Conservation (phyloP, 2,329 filamentous ascomycete genomes). For the Colletotrichum lini region DNA sequence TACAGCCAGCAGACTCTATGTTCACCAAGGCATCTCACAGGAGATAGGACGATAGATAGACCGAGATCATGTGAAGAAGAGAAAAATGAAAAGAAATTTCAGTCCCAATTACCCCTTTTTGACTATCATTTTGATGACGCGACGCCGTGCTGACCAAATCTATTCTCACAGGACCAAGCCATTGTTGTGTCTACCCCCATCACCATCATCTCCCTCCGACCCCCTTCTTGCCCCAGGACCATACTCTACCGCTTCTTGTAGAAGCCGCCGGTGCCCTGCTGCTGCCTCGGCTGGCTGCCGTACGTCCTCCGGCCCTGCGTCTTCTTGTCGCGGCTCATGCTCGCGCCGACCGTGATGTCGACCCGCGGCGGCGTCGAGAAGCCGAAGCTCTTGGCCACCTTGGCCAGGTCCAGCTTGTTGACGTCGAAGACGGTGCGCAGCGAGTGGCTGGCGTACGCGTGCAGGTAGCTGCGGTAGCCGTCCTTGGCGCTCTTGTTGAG, state of each 20-base stretch:
- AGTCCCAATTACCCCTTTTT: constrained; percentile 36
- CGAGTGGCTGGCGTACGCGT: constrained; percentile 88
- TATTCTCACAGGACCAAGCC: constrained; percentile 17
- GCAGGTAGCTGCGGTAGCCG: constrained; percentile 90
- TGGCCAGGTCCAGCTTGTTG: constrained; percentile 85
- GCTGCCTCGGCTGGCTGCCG: constrained; percentile 82
- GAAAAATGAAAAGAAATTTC: not conserved
- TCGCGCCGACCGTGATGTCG: constrained; percentile 87
- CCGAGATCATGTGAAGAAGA: not conserved
- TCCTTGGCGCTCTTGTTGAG: constrained; percentile 88
- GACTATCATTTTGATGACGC: constrained; percentile 30
- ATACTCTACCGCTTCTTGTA: constrained; percentile 53
- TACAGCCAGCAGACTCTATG: not conserved
- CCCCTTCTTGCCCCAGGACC: not conserved
- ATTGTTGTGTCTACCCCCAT: not conserved
- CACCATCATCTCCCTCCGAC: not conserved
- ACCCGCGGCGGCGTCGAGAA: constrained; percentile 84
- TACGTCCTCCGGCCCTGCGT: constrained; percentile 76
- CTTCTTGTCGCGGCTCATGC: constrained; percentile 81
- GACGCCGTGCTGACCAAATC: constrained; percentile 34
- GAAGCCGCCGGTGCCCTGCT: constrained; percentile 30
- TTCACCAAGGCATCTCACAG: not conserved
- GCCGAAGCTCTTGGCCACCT: constrained; percentile 87
- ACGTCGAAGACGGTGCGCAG: constrained; percentile 78
- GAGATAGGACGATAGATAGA: not conserved